Percentiles rank a stretch among this genome's conserved stretches.
Conservation (phyloP, 129 eudicot genomes). For the Heracleum sosnowskyi region DNA sequence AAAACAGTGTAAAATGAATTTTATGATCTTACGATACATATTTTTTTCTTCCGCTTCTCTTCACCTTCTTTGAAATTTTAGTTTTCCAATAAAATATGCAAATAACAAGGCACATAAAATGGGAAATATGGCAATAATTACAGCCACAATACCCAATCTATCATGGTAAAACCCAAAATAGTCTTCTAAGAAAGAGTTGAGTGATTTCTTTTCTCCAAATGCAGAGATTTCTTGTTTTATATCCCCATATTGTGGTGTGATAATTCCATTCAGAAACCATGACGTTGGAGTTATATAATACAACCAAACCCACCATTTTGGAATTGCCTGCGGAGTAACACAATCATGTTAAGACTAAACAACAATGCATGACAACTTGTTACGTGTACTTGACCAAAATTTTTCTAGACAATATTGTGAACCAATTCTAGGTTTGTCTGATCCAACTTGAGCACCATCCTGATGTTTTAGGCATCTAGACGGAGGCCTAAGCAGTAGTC, state of each 20-base stretch:
- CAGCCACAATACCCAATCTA: slow-evolving; percentile 1
- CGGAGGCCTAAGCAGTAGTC: background rate
- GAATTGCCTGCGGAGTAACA: slow-evolving; percentile 2
- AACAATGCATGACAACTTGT: background rate
- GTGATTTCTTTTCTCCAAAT: slow-evolving; percentile 7
- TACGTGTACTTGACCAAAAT: background rate
- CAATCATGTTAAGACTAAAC: background rate
- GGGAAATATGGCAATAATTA: background rate
- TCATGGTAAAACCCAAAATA: background rate
- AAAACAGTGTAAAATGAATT: background rate
- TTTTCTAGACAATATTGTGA: background rate
- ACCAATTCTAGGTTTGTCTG: background rate
- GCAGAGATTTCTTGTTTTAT: slow-evolving; percentile 4
- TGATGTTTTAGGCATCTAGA: background rate
- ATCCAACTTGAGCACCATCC: background rate
- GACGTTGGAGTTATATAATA: slow-evolving; percentile 5
- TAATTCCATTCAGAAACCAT: slow-evolving; percentile 5
- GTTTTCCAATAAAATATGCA: background rate
- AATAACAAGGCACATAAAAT: background rate
- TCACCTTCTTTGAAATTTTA: slow-evolving; percentile 16
- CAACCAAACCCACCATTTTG: slow-evolving; percentile 6
- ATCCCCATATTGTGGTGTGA: slow-evolving; percentile 5
- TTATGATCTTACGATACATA: background rate
- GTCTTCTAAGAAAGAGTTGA: slow-evolving; percentile 1
- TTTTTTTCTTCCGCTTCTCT: background rate